Evolutionary conservation across 2,329 filamentous ascomycete genomes (phyloP).

Genomic region (Didymella pinodella): DNA sequence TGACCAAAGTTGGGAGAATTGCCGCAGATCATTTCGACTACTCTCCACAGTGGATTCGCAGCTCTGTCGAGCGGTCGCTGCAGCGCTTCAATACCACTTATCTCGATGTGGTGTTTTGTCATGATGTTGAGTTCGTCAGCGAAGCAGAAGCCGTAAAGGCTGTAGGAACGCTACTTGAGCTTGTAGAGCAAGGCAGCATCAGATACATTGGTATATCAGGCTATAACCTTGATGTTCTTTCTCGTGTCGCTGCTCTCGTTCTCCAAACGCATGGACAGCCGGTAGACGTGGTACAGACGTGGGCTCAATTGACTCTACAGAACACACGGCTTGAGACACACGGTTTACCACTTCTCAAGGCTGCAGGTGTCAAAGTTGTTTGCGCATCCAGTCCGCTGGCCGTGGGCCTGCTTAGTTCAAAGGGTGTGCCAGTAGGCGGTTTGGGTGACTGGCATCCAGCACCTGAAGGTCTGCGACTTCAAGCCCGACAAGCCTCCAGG

Average conservation of each 20-base stretch:
- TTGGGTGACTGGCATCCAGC: slow-evolving; percentile 12
- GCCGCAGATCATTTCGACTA: slow-evolving; percentile 8
- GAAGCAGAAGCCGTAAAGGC: slow-evolving; percentile 1
- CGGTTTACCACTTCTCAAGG: slow-evolving; percentile 1
- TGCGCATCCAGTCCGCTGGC: slow-evolving; percentile 7
- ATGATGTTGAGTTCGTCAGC: slow-evolving; percentile 7
- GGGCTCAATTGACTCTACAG: slow-evolving; percentile 8
- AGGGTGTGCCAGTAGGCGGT: slow-evolving; percentile 6
- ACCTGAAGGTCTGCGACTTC: slow-evolving; percentile 1
- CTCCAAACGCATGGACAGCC: slow-evolving; percentile 2
- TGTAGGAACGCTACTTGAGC: slow-evolving; percentile 1
- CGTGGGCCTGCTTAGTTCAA: slow-evolving; percentile 5
- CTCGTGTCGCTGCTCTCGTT: slow-evolving; percentile 1
- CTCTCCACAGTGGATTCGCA: slow-evolving; percentile 4
- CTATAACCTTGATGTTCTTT: slow-evolving; percentile 2
- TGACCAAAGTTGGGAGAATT: slow-evolving; percentile 9
- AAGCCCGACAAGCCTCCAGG: background rate
- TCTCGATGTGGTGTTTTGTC: slow-evolving; percentile 9
- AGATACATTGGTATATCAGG: slow-evolving; percentile 7
- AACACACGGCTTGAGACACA: slow-evolving; percentile 5
- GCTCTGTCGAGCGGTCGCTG: slow-evolving; percentile 2
- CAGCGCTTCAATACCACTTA: slow-evolving; percentile 5
- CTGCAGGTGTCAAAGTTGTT: slow-evolving; percentile 2
- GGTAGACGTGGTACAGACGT: slow-evolving; percentile 8
- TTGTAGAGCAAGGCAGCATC: background rate